phyloP scores from a whole-genome alignment of 2,329 filamentous ascomycete species.

The Myriosclerotinia duriaeana region DNA sequence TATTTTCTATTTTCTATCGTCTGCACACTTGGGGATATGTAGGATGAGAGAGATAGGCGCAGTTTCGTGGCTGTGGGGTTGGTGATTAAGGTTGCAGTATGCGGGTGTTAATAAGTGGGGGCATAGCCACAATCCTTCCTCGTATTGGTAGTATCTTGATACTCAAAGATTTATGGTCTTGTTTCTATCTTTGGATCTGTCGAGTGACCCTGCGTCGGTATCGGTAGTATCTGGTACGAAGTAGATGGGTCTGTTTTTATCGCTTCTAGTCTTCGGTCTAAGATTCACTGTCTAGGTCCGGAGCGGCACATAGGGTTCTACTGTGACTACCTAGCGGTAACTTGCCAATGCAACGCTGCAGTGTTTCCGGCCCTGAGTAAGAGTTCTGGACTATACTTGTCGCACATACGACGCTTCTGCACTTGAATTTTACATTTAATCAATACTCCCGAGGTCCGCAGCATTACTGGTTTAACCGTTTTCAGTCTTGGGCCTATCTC shows the following conservation, averaged over 20 bases:
- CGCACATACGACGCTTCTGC: no score
- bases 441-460: no score
- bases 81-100: slow-evolving; percentile 2
- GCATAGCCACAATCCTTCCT: slow-evolving; percentile 21
- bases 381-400: no score
- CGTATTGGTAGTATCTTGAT: not conserved
- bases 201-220: not conserved
- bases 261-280: not conserved
- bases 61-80: slow-evolving; percentile 9
- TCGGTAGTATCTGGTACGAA: not conserved
- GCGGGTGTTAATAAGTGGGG: slow-evolving; percentile 2
- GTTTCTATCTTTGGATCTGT: slow-evolving; percentile 2
- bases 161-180: not conserved
- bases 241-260: not conserved
- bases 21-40: not conserved
- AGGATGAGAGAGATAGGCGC: not conserved
- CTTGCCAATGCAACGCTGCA: not conserved
- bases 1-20: not conserved
- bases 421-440: no score
- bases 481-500: no score
- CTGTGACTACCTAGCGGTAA: not conserved
- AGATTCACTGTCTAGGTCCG: not conserved
- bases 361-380: no score
- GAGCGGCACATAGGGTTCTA: not conserved
- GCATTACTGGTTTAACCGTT: no score